Conservation (phyloP, 2,329 filamentous ascomycete genomes). For the Cordyceps tenuipes region DNA sequence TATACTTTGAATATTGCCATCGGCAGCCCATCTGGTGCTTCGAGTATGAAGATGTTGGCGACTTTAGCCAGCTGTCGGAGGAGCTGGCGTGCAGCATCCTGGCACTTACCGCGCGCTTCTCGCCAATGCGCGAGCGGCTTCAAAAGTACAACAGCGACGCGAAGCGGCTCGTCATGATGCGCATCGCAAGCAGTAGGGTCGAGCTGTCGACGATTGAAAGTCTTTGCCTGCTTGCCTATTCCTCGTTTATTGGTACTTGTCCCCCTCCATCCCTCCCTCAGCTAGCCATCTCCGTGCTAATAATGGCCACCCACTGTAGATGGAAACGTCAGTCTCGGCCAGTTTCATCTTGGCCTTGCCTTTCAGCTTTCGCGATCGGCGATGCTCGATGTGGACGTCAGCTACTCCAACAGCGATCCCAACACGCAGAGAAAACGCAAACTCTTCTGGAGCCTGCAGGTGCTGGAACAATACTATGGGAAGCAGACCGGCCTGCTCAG, state of each 20-base stretch:
- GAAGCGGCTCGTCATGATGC: slow-evolving; percentile 37
- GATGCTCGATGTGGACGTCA: slow-evolving; percentile 35
- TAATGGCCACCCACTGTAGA: slow-evolving; percentile 25
- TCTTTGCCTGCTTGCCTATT: slow-evolving; percentile 41
- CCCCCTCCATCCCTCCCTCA: neutral
- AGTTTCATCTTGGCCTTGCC: slow-evolving; percentile 41
- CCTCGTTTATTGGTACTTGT: slow-evolving; percentile 37
- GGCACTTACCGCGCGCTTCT: slow-evolving; percentile 31
- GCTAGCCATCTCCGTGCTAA: slow-evolving; percentile 4
- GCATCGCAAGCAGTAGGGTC: slow-evolving; percentile 42
- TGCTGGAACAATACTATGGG: slow-evolving; percentile 42
- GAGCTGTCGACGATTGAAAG: slow-evolving; percentile 42
- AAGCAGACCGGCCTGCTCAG: slow-evolving; percentile 36
- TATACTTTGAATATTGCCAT: slow-evolving; percentile 37
- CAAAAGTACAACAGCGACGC: slow-evolving; percentile 31
- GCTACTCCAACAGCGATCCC: slow-evolving; percentile 28
- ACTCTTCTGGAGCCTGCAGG: slow-evolving; percentile 43
- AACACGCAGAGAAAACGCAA: slow-evolving; percentile 37
- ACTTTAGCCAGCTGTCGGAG: slow-evolving; percentile 27
- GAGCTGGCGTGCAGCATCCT: slow-evolving; percentile 35
- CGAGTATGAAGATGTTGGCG: slow-evolving; percentile 31
- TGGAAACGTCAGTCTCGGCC: slow-evolving; percentile 38
- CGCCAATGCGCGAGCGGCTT: slow-evolving; percentile 24
- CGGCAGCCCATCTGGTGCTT: slow-evolving; percentile 38
- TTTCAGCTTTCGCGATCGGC: slow-evolving; percentile 43